Evolutionary conservation across 805 yeast genomes (phyloP), one percentile per base, ranked within the genome.

Genomic region (Yarrowia phangngaensis): DNA sequence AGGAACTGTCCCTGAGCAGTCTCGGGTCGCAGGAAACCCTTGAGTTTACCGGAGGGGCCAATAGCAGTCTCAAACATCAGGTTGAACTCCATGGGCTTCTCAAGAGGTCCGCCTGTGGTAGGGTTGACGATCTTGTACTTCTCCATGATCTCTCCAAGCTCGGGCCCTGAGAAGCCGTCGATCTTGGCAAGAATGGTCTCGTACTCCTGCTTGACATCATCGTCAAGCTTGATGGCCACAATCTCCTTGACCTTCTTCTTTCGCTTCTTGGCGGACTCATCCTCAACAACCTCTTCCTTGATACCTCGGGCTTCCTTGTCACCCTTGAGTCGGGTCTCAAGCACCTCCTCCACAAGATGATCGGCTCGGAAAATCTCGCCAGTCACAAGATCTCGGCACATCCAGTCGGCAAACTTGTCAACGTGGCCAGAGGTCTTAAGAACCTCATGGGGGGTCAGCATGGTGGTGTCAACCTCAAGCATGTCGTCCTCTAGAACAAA

Each of bases 1-100:
- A 92, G 75, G 68, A 92, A 92, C 72, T 92, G 98, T 63, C 99
- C 99, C 75, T 92, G 99, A 19, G 99, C 99, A 55, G 99, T 92
- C 73, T 92, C 99, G 54, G 99, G 99, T 70, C 99, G 82, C 64
- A 92, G 71, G 70, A 78, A 92, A 58, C 98, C 98, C 73, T 85
- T 89, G 66, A 89, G 71, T 65, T 82, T 87, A 62, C 98, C 98
- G 48, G 97, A 85, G 54, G 99, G 98, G 50, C 99, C 99, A 66
- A 92, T 94, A 51, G 95, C 95, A 52, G 99, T 92, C 71, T 90
- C 97, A 65, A 92, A 92, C 99, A 92, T 92, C 67, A 92, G 79
- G 73, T 92, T 92, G 79, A 92, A 92, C 68, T 89, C 97, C 60
- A 73, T 79, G 57, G 99, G 99, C 34, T 82, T 82, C 67, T 87